Evolutionary conservation across 169 alveolate species (phyloP).

Genomic region (Plasmodium ovale): DNA sequence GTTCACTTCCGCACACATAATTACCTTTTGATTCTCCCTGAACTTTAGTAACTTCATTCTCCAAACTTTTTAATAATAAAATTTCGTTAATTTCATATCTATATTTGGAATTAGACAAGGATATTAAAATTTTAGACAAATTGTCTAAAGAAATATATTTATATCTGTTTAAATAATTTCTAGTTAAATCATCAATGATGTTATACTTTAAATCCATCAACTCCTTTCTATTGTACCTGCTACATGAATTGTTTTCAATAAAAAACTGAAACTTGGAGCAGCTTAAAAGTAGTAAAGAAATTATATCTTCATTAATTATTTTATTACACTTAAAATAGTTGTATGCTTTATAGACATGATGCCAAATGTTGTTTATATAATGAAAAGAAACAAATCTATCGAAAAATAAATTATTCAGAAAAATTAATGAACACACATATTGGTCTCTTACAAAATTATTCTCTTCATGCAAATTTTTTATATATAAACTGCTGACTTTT

Average conservation of each 20-base stretch:
- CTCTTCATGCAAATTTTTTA: constrained; percentile 43
- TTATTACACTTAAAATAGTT: constrained; percentile 45
- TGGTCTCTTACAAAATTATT: constrained; percentile 37
- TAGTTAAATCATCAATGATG: constrained; percentile 68
- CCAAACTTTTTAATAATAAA: constrained; percentile 48
- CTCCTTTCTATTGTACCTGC: constrained; percentile 61
- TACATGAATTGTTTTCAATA: constrained; percentile 50
- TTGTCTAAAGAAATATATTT: constrained; percentile 52
- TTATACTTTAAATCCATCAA: constrained; percentile 44
- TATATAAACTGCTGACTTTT: constrained; percentile 52
- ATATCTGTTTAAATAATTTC: constrained; percentile 52
- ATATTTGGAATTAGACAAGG: constrained; percentile 63
- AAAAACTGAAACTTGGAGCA: constrained; percentile 70
- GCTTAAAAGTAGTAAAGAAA: constrained; percentile 56
- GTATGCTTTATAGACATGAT: constrained; percentile 54
- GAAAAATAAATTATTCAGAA: constrained; percentile 59
- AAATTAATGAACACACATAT: constrained; percentile 57
- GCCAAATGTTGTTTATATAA: constrained; percentile 39
- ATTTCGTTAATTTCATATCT: constrained; percentile 39
- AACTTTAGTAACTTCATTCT: constrained; percentile 45
- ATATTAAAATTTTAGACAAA: constrained; percentile 62
- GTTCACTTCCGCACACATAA: neutral
- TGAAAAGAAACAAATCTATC: constrained; percentile 62
- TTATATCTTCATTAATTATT: constrained; percentile 45
- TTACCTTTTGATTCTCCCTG: neutral